These are phyloP conservation scores for Oidium heveae DNA, from an alignment of 2,329 filamentous ascomycete species.

Conservation along the genomic window DNA sequence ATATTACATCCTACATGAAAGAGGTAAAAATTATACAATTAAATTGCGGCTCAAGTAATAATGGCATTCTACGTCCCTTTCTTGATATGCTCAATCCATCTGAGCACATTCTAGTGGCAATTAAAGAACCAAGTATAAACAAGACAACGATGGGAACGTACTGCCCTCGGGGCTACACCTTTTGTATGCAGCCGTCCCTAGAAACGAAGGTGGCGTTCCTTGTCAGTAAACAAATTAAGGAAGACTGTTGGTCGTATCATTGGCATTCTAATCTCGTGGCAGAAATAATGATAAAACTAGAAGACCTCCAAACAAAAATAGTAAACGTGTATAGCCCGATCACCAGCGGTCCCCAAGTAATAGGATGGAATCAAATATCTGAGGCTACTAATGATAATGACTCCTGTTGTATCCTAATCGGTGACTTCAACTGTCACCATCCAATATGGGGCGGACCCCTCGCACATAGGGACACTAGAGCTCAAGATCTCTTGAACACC, in stretches of 20 bases:
- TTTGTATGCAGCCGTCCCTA: not conserved
- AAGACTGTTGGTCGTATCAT: not conserved
- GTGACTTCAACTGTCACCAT: slow-evolving; percentile 1
- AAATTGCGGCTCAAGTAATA: not conserved
- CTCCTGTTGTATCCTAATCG: not conserved
- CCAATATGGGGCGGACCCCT: not conserved
- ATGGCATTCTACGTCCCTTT: not conserved
- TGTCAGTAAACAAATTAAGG: not conserved
- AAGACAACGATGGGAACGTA: not conserved
- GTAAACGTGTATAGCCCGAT: not conserved
- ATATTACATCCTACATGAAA: not conserved
- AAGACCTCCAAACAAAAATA: not conserved
- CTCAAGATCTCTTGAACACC: not conserved
- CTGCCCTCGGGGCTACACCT: not conserved
- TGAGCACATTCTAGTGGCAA: no score
- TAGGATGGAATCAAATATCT: not conserved
- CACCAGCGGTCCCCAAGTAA: no score
- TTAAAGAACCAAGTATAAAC: not conserved
- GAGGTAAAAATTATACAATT: not conserved
- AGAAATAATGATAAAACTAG: not conserved
- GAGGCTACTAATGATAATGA: not conserved
- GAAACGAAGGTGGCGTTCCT: not conserved
- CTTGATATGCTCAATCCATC: not conserved
- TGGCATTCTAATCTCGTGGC: not conserved
- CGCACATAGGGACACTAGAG: not conserved